Base-by-base conservation (phyloP, 345 rosid genomes). In the Firmiana major region DNA sequence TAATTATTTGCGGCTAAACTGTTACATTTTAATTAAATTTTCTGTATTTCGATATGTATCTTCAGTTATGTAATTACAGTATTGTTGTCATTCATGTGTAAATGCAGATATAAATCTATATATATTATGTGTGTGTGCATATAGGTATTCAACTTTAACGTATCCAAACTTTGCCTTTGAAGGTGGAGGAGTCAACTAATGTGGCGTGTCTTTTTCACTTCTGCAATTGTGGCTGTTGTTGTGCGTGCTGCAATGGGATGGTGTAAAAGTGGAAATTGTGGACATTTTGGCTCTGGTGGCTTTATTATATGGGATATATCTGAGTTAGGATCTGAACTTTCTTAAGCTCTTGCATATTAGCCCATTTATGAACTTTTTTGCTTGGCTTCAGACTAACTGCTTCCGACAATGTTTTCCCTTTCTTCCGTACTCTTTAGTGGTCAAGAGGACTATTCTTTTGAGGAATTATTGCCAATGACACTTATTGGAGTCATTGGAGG, bases 131-230 rank as follows among this genome's bases (percentile, higher is more conserved):
- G 3, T 3, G 3, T 36, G 42, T 73, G 42, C 75, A 49, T 75
- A 68, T 40, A 45, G 1, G 12, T n/a, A 34, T 34, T 49, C 72
- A 46, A 34, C 57, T 55, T 73, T 71, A 42, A 40, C 54, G n/a
- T 8, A 67, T 77, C 77, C 84, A 24, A 63, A 40, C 78, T 75
- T 24, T 82, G 58, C 31, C 62, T 75, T 42, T 19, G 78, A 86
- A 95, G 99, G 98, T 95, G 99, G 98, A 89, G 97, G 85, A 93
- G 99, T 86, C 97, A 92, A 83, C 98, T 95, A 62, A 93, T 95
- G 97, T 93, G 98, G 99, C 93, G 97, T 83, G 98, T 93, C 79
- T 95, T 95, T 87, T 95, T 95, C 81, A 95, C 98, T 77, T 93
- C 99, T 71, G 99, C 99, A 16, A 81, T 95, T 55, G 99, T 95